Percentiles rank a stretch among this genome's conserved stretches.
Conservation (phyloP, 2,329 filamentous ascomycete genomes). For the Pleurostoma richardsiae region DNA sequence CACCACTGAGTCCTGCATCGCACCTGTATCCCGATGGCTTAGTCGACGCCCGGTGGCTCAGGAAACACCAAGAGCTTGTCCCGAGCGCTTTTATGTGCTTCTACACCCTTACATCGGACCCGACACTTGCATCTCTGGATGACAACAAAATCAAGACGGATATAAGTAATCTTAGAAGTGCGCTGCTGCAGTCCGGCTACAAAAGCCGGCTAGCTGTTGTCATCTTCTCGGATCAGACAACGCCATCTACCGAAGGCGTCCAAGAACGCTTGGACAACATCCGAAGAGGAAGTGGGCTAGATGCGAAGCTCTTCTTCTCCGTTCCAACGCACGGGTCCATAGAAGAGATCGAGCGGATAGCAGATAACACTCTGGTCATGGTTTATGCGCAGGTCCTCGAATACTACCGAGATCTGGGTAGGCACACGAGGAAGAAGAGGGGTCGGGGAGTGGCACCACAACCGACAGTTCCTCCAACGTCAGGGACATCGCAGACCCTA, state of each 20-base stretch:
- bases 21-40: constrained; percentile 85
- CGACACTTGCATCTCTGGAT: constrained; percentile 67
- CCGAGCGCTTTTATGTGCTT: constrained; percentile 79
- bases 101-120: constrained; percentile 70
- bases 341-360: constrained; percentile 68
- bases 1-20: constrained; percentile 79
- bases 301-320: constrained; percentile 82
- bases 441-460: constrained; percentile 72
- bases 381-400: constrained; percentile 75
- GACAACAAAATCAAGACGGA: constrained; percentile 87
- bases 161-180: constrained; percentile 70
- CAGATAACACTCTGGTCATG: constrained; percentile 65
- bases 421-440: constrained; percentile 84
- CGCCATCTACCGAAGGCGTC: constrained; percentile 42
- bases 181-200: constrained; percentile 65
- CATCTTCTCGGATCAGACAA: constrained; percentile 65
- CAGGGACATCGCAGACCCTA: constrained; percentile 79
- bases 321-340: constrained; percentile 68
- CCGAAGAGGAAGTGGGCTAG: constrained; percentile 71
- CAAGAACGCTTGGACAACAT: constrained; percentile 73
- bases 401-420: constrained; percentile 91
- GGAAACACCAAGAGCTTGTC: constrained; percentile 81
- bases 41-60: constrained; percentile 75
- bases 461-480: constrained; percentile 77
- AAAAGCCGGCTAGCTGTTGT: constrained; percentile 74